Evolutionary conservation across 371 early-diverging fungal genomes (phyloP), one percentile per base, ranked within the genome.

Genomic region (Entomophthora muscae): DNA sequence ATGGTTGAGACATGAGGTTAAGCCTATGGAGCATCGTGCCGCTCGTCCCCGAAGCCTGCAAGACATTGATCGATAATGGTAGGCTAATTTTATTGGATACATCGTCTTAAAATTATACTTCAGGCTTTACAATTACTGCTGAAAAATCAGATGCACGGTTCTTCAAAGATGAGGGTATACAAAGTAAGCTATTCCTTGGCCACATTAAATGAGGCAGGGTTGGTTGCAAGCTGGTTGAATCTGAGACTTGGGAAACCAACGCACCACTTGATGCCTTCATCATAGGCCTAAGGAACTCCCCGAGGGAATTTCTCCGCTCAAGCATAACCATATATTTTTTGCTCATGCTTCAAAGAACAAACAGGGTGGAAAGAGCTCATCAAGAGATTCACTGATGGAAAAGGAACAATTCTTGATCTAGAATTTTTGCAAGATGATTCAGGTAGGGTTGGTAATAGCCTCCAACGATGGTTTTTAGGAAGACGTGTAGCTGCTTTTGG

Each of bases 281-380:
- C 70, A 82, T 93, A 32, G 98, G 93, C 30, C 82, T 97, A 97
- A 97, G 81, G 98, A 97, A 72, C 81, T 97, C 30, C 93, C 94
- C n/a, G 95, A 94, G 70, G 84, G 85, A 68, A 74, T 78, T 61
- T 79, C 87, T 33, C 90, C 95, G 55, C 82, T 95, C n/a, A 75
- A 81, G n/a, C 95, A 95, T 73, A 83, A 81, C 27, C 98, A 97
- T 74, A 92, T 97, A 71, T 90, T 93, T 79, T 97, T 97, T 73
- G 97, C 95, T 52, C 95, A 97, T 95, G 95, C 78, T 97, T 80
- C 83, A 97, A 97, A 83, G 75, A 80, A 65, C 95, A 97, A 75
- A 89, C 75, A 63, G 95, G 95, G 26, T 97, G 95, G 95, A 82
- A 82, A 69, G 88, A 94, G 31, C 77, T 93, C 23, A 73, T 97